Conservation (phyloP, 1,284 basidiomycete species). For the Tremellales sp. region DNA sequence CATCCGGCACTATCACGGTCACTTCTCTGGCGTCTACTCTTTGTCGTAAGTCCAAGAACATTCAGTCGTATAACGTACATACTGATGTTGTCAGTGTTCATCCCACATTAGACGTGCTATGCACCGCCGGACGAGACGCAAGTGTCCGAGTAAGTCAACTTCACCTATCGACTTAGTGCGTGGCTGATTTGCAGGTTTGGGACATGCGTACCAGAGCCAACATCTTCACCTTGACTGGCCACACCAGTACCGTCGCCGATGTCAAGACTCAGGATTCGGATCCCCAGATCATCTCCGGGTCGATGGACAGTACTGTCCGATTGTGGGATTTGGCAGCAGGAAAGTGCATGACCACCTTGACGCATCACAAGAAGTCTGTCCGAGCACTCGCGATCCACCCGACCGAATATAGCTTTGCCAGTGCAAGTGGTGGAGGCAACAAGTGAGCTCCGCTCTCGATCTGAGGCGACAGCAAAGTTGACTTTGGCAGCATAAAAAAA, state of each 20-base stretch:
- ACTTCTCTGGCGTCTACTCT: slow-evolving; percentile 92
- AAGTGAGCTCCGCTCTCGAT: slow-evolving; percentile 52
- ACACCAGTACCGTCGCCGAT: slow-evolving; percentile 89
- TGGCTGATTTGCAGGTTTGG: slow-evolving; percentile 64
- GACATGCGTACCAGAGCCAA: slow-evolving; percentile 98
- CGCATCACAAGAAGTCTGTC: slow-evolving; percentile 98
- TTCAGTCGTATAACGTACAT: slow-evolving; percentile 58
- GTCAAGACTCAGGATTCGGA: slow-evolving; percentile 94
- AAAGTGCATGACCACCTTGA: slow-evolving; percentile 89
- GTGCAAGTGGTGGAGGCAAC: slow-evolving; percentile 90
- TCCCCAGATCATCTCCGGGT: slow-evolving; percentile 94
- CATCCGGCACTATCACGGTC: slow-evolving; percentile 96
- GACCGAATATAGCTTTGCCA: slow-evolving; percentile 92
- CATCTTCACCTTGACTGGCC: slow-evolving; percentile 87
- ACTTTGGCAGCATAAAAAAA: slow-evolving; percentile 73
- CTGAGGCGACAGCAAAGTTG: neutral
- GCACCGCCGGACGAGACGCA: slow-evolving; percentile 91
- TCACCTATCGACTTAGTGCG: neutral
- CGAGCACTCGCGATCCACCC: slow-evolving; percentile 90
- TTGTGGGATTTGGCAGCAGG: slow-evolving; percentile 99
- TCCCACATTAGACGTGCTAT: slow-evolving; percentile 91
- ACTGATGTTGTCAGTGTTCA: slow-evolving; percentile 82
- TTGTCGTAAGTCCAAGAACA: slow-evolving; percentile 52
- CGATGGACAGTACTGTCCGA: slow-evolving; percentile 95
- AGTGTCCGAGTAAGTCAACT: slow-evolving; percentile 65